Percentiles rank a stretch among this genome's conserved stretches.
Conservation (phyloP, 768 basidiomycete genomes). For the Termitomyces titanicus region DNA sequence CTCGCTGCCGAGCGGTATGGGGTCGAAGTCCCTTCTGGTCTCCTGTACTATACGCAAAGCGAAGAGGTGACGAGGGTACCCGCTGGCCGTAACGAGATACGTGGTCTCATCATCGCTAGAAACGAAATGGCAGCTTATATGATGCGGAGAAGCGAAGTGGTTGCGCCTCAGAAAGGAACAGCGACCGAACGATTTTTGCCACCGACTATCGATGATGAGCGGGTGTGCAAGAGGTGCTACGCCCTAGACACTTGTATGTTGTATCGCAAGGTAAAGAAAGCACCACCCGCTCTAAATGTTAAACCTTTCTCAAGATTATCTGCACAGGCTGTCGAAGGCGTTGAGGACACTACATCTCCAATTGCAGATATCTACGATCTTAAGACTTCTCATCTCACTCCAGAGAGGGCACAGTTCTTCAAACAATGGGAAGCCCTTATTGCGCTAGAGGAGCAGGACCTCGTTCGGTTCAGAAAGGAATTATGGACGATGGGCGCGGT, state of each 20-base stretch:
- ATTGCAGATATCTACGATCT: slow-evolving; percentile 67
- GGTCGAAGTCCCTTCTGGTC: slow-evolving; percentile 70
- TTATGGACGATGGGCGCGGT: slow-evolving; percentile 87
- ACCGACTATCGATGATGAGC: slow-evolving; percentile 78
- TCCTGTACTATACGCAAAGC: slow-evolving; percentile 93
- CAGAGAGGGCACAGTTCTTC: slow-evolving; percentile 72
- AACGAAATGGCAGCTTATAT: slow-evolving; percentile 85
- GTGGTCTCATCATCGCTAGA: slow-evolving; percentile 74
- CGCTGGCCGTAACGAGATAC: slow-evolving; percentile 74
- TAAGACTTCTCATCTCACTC: slow-evolving; percentile 79
- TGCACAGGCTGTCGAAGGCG: slow-evolving; percentile 63
- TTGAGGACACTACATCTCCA: slow-evolving; percentile 46
- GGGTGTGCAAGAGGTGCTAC: slow-evolving; percentile 79
- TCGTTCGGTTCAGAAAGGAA: slow-evolving; percentile 81
- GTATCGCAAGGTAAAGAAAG: slow-evolving; percentile 79
- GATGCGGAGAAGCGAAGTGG: slow-evolving; percentile 52
- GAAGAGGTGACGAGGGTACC: slow-evolving; percentile 86
- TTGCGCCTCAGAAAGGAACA: slow-evolving; percentile 13
- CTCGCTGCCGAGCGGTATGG: slow-evolving; percentile 91
- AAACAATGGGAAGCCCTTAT: slow-evolving; percentile 87
- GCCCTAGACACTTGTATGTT: slow-evolving; percentile 87
- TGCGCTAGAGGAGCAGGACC: slow-evolving; percentile 82
- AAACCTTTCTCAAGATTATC: slow-evolving; percentile 8
- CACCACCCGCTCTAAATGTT: not conserved
- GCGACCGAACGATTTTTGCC: slow-evolving; percentile 67